Evolutionary conservation across 176 grass and related monocot genomes (phyloP), one percentile per base, ranked within the genome.

Genomic region (Zea mays): DNA sequence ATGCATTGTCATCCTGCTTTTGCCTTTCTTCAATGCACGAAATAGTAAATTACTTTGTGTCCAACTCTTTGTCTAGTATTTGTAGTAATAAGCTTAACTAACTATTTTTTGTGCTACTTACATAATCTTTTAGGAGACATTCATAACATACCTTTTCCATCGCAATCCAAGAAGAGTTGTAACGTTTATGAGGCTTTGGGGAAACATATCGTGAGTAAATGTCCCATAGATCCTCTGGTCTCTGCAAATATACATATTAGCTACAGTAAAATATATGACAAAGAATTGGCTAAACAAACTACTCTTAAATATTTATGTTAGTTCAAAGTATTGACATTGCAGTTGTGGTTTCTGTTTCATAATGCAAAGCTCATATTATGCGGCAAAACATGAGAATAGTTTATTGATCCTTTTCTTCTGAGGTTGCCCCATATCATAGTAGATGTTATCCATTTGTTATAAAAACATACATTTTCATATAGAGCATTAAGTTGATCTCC

Each of bases 181-280:
- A 81, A 73, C 76, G 93, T 70, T 93, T 99, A 86, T 99, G 96
- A 75, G 96, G 96, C 77, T 89, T 99, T 73, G 96, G 78, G 83
- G 83, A 95, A 85, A 95, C 92, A 79, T 86, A 79, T 70, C 52
- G 68, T 3, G 92, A 99, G 72, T 99, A 81, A 60, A 89, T 79
- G 61, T 85, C 87, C 96, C 96, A 99, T 81, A 99, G 74, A 57
- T 99, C 59, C 62, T 99, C 90, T 78, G 87, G 96, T 87, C 90
- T 87, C 96, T 99, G 92, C 13, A 75, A 84, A 74, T 62, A 89
- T 54, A 77, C 38, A 71, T 48, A 85, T 76, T 67, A 51, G 68
- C 67, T 72, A 75, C 27, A 57, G 59, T 55, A 17, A 33, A 78
- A 36, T 42, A 79, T 33, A 51, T 74, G 21, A 58, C 43, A 83